These are phyloP conservation scores for Lathyrus aphaca DNA, from an alignment of 306 rosid species.

Conservation along the genomic window DNA sequence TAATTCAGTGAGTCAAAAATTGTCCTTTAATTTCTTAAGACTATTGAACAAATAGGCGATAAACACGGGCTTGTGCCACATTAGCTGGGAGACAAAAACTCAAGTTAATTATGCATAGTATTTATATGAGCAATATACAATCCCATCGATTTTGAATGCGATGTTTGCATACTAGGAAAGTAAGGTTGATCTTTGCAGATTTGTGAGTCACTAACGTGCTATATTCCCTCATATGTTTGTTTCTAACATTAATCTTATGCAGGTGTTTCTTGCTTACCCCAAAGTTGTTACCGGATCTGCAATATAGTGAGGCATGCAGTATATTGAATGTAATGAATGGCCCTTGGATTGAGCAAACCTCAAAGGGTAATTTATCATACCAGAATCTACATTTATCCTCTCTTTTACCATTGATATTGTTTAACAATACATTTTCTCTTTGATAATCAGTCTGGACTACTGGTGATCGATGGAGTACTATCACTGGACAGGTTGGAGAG, in stretches of 20 bases:
- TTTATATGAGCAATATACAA: not conserved
- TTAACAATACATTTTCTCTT: constrained; percentile 26
- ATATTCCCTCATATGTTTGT: constrained; percentile 5
- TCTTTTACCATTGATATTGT: constrained; percentile 20
- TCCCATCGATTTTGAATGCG: constrained; percentile 11
- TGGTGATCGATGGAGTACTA: constrained; percentile 75
- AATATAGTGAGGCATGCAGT: constrained; percentile 90
- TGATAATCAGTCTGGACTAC: constrained; percentile 71
- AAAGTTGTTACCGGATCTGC: constrained; percentile 82
- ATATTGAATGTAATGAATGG: constrained; percentile 88
- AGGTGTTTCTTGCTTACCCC: constrained; percentile 97
- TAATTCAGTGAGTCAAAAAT: not conserved
- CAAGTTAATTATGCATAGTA: not conserved
- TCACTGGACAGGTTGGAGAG: constrained; percentile 54
- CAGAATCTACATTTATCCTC: not conserved
- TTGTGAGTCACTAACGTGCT: constrained; percentile 1
- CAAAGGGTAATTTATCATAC: constrained; percentile 57
- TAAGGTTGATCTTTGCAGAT: constrained; percentile 29
- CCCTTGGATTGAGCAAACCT: constrained; percentile 75
- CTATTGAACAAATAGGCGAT: not conserved
- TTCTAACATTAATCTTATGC: constrained; percentile 40
- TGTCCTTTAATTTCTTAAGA: not conserved
- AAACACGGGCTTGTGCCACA: constrained; percentile 10
- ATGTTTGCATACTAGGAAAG: constrained; percentile 2
- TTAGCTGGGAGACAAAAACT: not conserved